phyloP scores from a whole-genome alignment of 805 yeast genomes.

The Candida nemodendra region DNA sequence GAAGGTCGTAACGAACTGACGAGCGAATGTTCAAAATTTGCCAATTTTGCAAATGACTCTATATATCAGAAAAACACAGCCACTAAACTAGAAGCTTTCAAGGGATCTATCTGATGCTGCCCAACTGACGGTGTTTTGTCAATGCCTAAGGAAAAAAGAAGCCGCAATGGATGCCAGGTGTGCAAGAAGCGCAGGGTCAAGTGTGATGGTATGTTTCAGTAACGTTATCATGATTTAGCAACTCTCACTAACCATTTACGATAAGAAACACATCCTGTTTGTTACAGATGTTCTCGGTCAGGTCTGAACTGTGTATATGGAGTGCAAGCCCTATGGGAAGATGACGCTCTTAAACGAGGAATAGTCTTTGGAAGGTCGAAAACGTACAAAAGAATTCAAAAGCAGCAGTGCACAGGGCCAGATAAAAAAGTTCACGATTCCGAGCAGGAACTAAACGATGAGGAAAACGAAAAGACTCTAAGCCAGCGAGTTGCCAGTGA shows the following conservation, averaged over 20 bases:
- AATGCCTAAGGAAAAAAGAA: constrained; percentile 30
- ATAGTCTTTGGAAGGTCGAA: constrained; percentile 38
- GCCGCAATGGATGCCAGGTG: constrained; percentile 46
- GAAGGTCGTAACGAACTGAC: no score
- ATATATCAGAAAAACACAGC: no score
- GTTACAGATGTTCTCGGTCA: constrained; percentile 31
- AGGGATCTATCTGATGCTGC: no score
- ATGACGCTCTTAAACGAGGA: constrained; percentile 36
- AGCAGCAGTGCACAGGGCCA: no score
- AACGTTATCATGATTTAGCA: background rate
- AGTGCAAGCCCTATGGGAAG: constrained; percentile 32
- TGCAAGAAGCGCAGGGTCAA: constrained; percentile 51
- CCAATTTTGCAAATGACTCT: no score
- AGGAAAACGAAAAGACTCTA: no score
- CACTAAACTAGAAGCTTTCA: no score
- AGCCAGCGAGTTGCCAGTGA: no score
- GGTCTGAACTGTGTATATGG: constrained; percentile 21
- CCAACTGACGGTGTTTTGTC: no score
- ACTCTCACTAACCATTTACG: constrained; percentile 1
- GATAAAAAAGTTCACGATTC: no score
- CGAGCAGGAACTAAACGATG: no score
- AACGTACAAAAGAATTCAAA: constrained; percentile 13
- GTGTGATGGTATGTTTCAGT: constrained; percentile 34
- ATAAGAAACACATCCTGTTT: constrained; percentile 32
- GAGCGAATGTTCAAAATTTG: no score